Evolutionary conservation across 345 rosid species (phyloP).

Genomic region (Citrus hindsii): DNA sequence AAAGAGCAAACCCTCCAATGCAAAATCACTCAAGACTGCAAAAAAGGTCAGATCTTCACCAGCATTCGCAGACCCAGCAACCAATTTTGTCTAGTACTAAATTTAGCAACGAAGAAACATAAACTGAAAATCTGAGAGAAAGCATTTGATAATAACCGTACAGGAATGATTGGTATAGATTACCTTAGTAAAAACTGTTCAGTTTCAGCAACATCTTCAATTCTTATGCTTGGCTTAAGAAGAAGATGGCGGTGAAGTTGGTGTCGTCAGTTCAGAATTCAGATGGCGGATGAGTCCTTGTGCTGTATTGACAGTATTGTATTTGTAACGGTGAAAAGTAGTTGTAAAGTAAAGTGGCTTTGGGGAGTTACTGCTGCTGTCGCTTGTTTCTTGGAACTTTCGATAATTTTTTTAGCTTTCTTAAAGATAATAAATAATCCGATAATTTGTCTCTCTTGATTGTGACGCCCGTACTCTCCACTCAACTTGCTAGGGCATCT

Average conservation of each 20-base stretch:
- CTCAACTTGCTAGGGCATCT: background rate
- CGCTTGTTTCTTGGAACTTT: conserved; percentile 30
- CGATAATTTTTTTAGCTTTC: background rate
- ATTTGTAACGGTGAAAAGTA: too few relatives aligned
- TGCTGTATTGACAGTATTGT: background rate
- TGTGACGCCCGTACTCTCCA: background rate
- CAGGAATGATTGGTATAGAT: background rate
- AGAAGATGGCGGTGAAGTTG: background rate
- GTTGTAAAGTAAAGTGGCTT: too few relatives aligned
- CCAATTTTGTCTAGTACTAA: background rate
- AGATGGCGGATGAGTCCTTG: conserved; percentile 13
- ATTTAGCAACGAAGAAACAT: background rate
- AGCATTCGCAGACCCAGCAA: background rate
- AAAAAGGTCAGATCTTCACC: conserved; percentile 3
- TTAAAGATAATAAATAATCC: too few relatives aligned
- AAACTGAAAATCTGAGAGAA: background rate
- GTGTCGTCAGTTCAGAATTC: background rate
- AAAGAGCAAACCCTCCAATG: background rate
- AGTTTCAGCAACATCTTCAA: background rate
- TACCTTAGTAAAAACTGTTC: background rate
- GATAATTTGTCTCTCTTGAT: background rate
- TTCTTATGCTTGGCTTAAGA: background rate
- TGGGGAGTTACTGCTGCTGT: background rate
- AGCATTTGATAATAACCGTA: background rate
- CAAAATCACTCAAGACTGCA: background rate